These are phyloP conservation scores for Alternaria atra DNA, from an alignment of 2,329 filamentous ascomycete genomes.

Conservation along the genomic window DNA sequence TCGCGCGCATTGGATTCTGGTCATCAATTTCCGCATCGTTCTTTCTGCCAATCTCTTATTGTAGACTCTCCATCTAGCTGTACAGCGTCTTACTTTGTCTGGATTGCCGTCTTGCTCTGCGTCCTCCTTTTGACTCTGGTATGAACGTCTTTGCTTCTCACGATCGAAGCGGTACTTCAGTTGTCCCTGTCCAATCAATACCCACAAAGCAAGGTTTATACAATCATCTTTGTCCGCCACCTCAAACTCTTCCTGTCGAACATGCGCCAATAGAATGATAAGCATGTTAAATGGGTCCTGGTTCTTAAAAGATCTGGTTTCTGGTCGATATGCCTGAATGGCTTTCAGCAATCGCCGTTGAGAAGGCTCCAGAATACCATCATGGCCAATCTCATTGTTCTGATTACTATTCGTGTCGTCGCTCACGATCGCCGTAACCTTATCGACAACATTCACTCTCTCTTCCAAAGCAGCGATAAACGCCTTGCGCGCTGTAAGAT, in stretches of 20 bases:
- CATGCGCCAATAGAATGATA: conserved; percentile 28
- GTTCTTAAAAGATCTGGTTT: conserved; percentile 23
- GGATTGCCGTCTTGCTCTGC: conserved; percentile 11
- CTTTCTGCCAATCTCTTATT: conserved; percentile 10
- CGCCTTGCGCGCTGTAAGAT: conserved; percentile 4
- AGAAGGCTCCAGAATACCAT: conserved; percentile 14
- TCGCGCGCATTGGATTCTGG: conserved; percentile 18
- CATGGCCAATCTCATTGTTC: not conserved
- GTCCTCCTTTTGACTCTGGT: conserved; percentile 10
- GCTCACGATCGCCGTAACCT: not conserved
- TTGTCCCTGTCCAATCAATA: conserved; percentile 14
- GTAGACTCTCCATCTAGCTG: not conserved
- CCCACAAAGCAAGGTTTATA: conserved; percentile 22
- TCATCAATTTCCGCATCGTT: not conserved
- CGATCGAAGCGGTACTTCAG: conserved; percentile 10
- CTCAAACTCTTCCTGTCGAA: conserved; percentile 23
- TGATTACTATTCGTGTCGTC: conserved; percentile 4
- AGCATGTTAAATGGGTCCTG: conserved; percentile 25
- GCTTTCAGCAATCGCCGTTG: conserved; percentile 18
- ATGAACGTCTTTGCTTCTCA: not conserved
- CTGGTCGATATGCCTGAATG: conserved; percentile 30
- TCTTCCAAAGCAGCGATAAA: conserved; percentile 18
- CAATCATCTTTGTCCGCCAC: conserved; percentile 23
- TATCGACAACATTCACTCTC: conserved; percentile 7
- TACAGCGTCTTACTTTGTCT: not conserved